A percentile compares a stretch with the other conserved stretches of the same genome.
Conservation (phyloP, 2,329 filamentous ascomycete genomes). For the Botrytis deweyae region DNA sequence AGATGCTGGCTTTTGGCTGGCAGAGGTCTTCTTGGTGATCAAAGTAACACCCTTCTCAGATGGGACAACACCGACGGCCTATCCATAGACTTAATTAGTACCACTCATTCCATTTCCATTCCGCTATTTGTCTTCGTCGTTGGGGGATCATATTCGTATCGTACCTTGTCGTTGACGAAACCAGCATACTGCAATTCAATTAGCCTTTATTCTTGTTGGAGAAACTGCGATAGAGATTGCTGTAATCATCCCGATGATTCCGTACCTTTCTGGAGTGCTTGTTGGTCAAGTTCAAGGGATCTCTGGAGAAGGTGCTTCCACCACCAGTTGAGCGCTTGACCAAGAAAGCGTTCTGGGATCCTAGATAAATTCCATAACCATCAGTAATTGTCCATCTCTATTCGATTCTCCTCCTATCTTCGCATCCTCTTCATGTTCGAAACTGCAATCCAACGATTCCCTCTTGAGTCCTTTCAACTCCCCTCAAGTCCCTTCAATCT, state of each 20-base stretch:
- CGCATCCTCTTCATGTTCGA: background rate
- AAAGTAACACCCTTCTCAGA: constrained; percentile 76
- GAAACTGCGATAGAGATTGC: background rate
- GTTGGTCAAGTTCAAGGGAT: constrained; percentile 92
- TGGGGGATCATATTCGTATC: constrained; percentile 22
- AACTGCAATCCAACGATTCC: background rate
- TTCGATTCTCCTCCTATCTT: background rate
- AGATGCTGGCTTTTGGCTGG: constrained; percentile 70
- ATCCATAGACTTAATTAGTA: constrained; percentile 28
- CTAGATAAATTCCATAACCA: constrained; percentile 47
- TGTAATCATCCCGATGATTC: constrained; percentile 15
- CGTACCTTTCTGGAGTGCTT: constrained; percentile 84
- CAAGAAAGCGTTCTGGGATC: constrained; percentile 84
- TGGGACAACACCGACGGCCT: constrained; percentile 77
- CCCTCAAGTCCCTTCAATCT: background rate
- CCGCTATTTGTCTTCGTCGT: background rate
- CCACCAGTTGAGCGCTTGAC: constrained; percentile 82
- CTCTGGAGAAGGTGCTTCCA: constrained; percentile 86
- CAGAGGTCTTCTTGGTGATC: constrained; percentile 78
- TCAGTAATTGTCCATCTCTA: constrained; percentile 1
- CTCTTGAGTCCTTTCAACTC: background rate
- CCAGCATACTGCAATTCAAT: constrained; percentile 70
- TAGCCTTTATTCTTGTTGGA: constrained; percentile 16
- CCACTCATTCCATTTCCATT: constrained; percentile 8
- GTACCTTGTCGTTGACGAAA: constrained; percentile 91